A percentile compares a stretch with the other conserved stretches of the same genome.
phyloP scores from a whole-genome alignment of 352 stramenopile genomes.

The Phytophthora pistaciae region DNA sequence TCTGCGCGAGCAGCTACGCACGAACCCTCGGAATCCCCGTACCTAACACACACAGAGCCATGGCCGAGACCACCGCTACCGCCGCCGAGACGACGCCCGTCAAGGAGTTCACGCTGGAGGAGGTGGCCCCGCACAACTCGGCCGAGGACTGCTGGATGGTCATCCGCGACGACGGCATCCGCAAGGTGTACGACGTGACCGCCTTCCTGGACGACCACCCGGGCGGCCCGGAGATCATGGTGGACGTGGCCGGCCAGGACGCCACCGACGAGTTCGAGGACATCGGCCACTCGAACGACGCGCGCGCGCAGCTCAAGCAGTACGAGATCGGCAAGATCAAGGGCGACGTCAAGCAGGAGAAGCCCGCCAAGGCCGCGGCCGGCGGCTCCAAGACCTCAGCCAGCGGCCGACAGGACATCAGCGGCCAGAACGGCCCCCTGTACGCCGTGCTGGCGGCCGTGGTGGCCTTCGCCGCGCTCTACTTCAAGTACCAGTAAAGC shows the following conservation, averaged over 20 bases:
- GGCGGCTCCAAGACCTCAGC: conserved; percentile 28
- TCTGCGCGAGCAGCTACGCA: conserved; percentile 31
- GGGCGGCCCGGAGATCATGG: conserved; percentile 98
- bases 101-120: conserved; percentile 94
- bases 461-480: conserved; percentile 63
- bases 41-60: neutral
- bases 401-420: conserved; percentile 68
- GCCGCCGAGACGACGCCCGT: conserved; percentile 15
- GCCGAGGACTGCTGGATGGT: conserved; percentile 90
- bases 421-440: conserved; percentile 61
- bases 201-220: conserved; percentile 99
- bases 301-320: conserved; percentile 93
- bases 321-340: conserved; percentile 94
- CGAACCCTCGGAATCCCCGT: conserved; percentile 32
- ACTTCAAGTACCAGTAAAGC: conserved; percentile 63
- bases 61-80: conserved; percentile 27
- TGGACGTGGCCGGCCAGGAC: conserved; percentile 95
- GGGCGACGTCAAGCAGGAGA: conserved; percentile 66
- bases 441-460: conserved; percentile 61
- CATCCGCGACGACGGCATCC: conserved; percentile 69
- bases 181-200: conserved; percentile 98
- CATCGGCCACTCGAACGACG: conserved; percentile 98
- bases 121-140: conserved; percentile 91
- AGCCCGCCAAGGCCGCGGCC: conserved; percentile 11
- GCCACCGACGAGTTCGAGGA: conserved; percentile 96